These are phyloP conservation scores for Botrytis fragariae DNA, from an alignment of 2,329 filamentous ascomycete genomes.

Conservation along the genomic window DNA sequence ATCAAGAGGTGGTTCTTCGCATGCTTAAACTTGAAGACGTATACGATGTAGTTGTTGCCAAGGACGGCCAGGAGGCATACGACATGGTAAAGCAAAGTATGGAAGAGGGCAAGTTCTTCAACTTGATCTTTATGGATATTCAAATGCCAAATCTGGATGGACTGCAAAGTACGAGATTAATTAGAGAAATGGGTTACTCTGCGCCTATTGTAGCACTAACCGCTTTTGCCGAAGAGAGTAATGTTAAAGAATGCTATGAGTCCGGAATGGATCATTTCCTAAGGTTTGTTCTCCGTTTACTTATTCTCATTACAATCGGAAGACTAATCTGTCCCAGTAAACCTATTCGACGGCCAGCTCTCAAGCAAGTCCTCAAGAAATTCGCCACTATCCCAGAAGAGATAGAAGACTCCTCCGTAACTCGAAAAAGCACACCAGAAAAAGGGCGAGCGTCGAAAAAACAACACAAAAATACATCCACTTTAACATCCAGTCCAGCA, in stretches of 20 bases:
- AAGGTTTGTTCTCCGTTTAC: constrained; percentile 23
- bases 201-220: constrained; percentile 89
- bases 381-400: constrained; percentile 81
- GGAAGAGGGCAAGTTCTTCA: constrained; percentile 69
- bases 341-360: constrained; percentile 74
- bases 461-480: neutral
- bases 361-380: constrained; percentile 83
- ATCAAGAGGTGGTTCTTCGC: constrained; percentile 59
- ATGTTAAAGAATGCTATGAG: constrained; percentile 81
- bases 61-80: constrained; percentile 82
- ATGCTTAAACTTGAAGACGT: constrained; percentile 74
- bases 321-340: constrained; percentile 45
- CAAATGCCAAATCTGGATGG: constrained; percentile 93
- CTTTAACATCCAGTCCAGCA: neutral
- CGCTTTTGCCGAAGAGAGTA: constrained; percentile 87
- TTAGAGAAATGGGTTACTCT: constrained; percentile 80
- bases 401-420: constrained; percentile 43
- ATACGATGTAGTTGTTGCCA: constrained; percentile 86
- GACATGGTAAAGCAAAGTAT: constrained; percentile 82
- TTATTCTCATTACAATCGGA: neutral
- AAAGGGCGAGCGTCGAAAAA: neutral
- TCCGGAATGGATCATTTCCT: constrained; percentile 93
- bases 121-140: constrained; percentile 94
- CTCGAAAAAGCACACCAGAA: constrained; percentile 17
- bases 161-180: constrained; percentile 79